Evolutionary conservation across 108 stramenopile genomes (phyloP).

Genomic region (Skeletonema tropicum): DNA sequence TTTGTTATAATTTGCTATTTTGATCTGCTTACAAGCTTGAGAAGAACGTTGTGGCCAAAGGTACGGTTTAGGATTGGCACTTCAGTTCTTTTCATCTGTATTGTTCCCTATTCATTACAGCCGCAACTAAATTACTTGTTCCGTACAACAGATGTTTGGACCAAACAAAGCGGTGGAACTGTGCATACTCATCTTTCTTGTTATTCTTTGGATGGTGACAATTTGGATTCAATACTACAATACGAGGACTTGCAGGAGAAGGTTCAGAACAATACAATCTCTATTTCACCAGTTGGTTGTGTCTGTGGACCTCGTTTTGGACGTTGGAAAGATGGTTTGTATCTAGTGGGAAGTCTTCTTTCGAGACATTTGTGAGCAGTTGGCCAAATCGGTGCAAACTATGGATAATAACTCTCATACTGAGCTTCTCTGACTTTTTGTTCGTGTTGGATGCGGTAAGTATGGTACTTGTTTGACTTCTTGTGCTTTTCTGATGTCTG

Average conservation of each 20-base stretch:
- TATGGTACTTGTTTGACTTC: too few species aligned
- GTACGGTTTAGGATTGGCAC: neutral
- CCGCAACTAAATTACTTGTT: neutral
- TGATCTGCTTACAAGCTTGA: constrained; percentile 49
- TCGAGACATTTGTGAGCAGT: constrained; percentile 58
- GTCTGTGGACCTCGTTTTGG: constrained; percentile 49
- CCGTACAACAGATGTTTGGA: constrained; percentile 40
- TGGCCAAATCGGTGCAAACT: constrained; percentile 79
- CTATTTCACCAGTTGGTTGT: constrained; percentile 71
- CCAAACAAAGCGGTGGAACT: constrained; percentile 52
- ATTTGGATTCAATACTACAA: constrained; percentile 65
- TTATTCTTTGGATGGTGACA: constrained; percentile 72
- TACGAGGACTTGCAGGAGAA: constrained; percentile 73
- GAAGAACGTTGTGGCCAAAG: constrained; percentile 25
- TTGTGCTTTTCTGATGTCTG: too few species aligned
- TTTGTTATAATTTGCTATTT: constrained; percentile 49
- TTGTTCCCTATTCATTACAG: neutral
- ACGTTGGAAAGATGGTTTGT: constrained; percentile 65
- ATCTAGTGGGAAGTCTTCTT: constrained; percentile 47
- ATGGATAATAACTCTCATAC: constrained; percentile 67
- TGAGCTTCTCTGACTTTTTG: constrained; percentile 53
- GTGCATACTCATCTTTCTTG: constrained; percentile 47
- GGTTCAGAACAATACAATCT: constrained; percentile 75
- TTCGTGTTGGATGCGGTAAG: constrained; percentile 59
- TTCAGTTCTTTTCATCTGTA: neutral